A percentile compares a stretch with the other conserved stretches of the same genome.
Evolutionary conservation across 371 early-diverging fungal genomes (phyloP).

Genomic region (Rhizopus arrhizus): DNA sequence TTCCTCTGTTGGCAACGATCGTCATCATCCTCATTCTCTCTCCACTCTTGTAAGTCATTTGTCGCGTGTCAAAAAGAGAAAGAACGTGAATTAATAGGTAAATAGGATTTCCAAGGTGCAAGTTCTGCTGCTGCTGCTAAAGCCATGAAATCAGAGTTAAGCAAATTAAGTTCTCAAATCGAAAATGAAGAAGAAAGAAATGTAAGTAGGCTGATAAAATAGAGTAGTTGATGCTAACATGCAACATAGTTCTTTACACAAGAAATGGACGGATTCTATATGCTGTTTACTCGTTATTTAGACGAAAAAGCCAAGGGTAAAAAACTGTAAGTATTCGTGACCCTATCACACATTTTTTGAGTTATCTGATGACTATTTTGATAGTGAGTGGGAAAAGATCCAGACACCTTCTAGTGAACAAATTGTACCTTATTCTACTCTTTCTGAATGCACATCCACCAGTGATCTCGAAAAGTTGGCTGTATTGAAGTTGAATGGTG

Average conservation of each 20-base stretch:
- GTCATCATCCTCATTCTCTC: constrained; percentile 62
- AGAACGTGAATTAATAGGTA: constrained; percentile 4
- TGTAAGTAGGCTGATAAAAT: constrained; percentile 84
- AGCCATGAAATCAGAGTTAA: constrained; percentile 66
- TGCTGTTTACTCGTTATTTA: constrained; percentile 86
- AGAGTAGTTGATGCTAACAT: constrained; percentile 55
- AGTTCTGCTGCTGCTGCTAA: constrained; percentile 69
- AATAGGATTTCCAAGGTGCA: constrained; percentile 68
- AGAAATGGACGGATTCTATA: constrained; percentile 93
- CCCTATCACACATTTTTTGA: background rate
- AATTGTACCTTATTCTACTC: constrained; percentile 76
- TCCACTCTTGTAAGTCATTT: constrained; percentile 56
- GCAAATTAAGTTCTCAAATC: constrained; percentile 54
- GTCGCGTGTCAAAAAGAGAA: background rate
- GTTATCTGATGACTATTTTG: background rate
- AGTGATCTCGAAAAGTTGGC: constrained; percentile 89
- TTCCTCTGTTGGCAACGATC: constrained; percentile 38
- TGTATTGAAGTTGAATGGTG: constrained; percentile 99
- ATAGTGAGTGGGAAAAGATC: constrained; percentile 92
- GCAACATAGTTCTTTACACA: constrained; percentile 46
- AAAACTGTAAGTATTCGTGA: constrained; percentile 72
- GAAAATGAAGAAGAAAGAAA: constrained; percentile 59
- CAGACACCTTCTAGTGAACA: constrained; percentile 88
- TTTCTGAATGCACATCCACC: constrained; percentile 56
- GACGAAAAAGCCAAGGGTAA: constrained; percentile 78